Percentiles rank a stretch among this genome's conserved stretches.
These are phyloP conservation scores for Pseudocercospora musae DNA, from an alignment of 2,329 filamentous ascomycete species.

Conservation along the genomic window DNA sequence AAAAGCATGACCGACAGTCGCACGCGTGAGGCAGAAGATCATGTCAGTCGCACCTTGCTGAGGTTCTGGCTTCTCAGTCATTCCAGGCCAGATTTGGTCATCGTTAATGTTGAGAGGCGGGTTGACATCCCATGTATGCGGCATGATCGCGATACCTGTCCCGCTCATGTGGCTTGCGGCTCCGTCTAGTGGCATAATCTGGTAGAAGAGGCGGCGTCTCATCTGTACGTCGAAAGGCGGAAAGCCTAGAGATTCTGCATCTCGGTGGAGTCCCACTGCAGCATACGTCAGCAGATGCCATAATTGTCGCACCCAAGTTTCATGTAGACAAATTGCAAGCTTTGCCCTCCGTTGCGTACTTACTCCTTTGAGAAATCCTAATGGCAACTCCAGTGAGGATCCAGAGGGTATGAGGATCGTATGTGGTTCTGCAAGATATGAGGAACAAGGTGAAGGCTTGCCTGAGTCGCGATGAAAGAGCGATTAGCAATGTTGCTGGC, in stretches of 20 bases:
- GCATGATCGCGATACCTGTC: slow-evolving; percentile 17
- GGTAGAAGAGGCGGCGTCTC: slow-evolving; percentile 59
- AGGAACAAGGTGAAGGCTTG: slow-evolving; percentile 66
- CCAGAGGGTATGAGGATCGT: slow-evolving; percentile 55
- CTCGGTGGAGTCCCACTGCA: slow-evolving; percentile 56
- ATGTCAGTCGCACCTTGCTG: slow-evolving; percentile 53
- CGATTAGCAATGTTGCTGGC: neutral
- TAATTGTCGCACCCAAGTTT: neutral
- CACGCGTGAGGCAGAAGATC: slow-evolving; percentile 43
- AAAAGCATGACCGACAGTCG: slow-evolving; percentile 37
- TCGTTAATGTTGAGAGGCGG: slow-evolving; percentile 33
- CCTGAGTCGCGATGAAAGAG: neutral
- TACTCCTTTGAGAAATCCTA: slow-evolving; percentile 53
- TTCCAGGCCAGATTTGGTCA: slow-evolving; percentile 38
- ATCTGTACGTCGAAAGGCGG: slow-evolving; percentile 55
- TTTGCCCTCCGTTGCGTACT: neutral
- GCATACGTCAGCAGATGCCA: neutral
- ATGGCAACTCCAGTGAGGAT: slow-evolving; percentile 59
- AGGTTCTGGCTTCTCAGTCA: slow-evolving; percentile 45
- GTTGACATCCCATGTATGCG: slow-evolving; percentile 25
- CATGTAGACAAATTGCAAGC: too few relatives aligned
- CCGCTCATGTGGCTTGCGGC: slow-evolving; percentile 23
- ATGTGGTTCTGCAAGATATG: slow-evolving; percentile 34
- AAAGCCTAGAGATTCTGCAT: slow-evolving; percentile 51
- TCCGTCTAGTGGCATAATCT: slow-evolving; percentile 55